Conservation (phyloP, 179 eudicot species). For the Pouteria campechiana region DNA sequence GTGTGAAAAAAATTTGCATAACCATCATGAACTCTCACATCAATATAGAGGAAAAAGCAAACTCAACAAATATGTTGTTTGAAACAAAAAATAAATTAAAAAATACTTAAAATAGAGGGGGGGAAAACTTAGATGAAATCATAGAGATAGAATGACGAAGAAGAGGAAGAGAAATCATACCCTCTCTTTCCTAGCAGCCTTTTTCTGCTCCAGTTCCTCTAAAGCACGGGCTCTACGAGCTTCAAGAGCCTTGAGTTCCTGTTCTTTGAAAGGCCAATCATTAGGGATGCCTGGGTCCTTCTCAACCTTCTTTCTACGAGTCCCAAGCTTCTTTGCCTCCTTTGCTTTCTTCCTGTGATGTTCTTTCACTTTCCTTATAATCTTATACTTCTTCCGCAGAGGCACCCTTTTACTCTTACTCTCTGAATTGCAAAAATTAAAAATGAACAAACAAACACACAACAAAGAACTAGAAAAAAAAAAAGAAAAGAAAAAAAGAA, state of each 20-base stretch:
- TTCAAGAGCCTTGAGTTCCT: conserved; percentile 85
- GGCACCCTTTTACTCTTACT: conserved; percentile 84
- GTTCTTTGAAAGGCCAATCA: conserved; percentile 97
- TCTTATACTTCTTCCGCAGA: conserved; percentile 73
- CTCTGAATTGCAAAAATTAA: conserved; percentile 30
- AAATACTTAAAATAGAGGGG: not conserved
- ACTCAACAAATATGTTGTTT: not conserved
- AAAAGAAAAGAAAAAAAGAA: not conserved
- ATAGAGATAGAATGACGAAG: not conserved
- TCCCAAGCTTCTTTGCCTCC: conserved; percentile 77
- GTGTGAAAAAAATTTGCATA: too few relatives aligned
- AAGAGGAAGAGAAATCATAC: conserved; percentile 14
- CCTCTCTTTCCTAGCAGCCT: conserved; percentile 95
- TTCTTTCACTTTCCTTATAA: conserved; percentile 71
- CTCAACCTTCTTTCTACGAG: conserved; percentile 60
- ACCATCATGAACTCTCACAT: not conserved
- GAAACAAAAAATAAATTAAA: not conserved
- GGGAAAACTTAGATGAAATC: not conserved
- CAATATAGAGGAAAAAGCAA: not conserved
- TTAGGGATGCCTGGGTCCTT: conserved; percentile 98
- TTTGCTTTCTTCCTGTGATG: conserved; percentile 93
- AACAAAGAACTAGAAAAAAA: not conserved
- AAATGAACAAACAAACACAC: not conserved
- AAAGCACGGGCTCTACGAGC: conserved; percentile 59
- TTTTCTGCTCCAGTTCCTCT: conserved; percentile 73